phyloP scores from a whole-genome alignment of 768 basidiomycete genomes.

The Daedaleopsis nitida region DNA sequence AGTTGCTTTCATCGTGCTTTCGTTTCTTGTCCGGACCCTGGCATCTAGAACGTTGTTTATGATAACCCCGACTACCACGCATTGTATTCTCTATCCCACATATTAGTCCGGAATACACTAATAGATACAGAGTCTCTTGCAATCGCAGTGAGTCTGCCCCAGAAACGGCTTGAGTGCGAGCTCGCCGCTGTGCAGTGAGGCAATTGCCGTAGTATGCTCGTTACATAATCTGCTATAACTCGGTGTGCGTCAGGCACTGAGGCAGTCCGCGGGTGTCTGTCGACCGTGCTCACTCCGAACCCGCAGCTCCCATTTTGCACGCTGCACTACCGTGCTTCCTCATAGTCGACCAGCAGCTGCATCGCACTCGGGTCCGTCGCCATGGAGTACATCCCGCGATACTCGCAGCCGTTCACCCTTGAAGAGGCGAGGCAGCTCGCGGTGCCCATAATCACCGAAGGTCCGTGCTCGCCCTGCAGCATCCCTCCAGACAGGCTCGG shows the following conservation, averaged over 20 bases:
- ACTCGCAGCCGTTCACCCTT: slow-evolving; percentile 76
- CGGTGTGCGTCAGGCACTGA: not conserved
- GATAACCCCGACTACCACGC: slow-evolving; percentile 8
- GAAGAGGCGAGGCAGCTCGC: slow-evolving; percentile 65
- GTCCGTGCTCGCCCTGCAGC: slow-evolving; percentile 36
- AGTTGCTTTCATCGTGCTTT: slow-evolving; percentile 21
- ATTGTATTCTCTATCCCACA: slow-evolving; percentile 25
- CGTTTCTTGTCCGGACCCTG: slow-evolving; percentile 9
- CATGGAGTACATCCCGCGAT: slow-evolving; percentile 71
- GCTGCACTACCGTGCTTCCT: not conserved
- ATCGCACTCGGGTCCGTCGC: not conserved
- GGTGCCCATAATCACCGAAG: slow-evolving; percentile 69
- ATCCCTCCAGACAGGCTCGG: no score
- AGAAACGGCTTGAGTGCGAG: not conserved
- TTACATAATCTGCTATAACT: slow-evolving; percentile 16
- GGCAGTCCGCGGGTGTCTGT: not conserved
- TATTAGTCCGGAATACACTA: slow-evolving; percentile 15
- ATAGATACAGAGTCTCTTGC: slow-evolving; percentile 1
- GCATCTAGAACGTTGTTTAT: slow-evolving; percentile 10
- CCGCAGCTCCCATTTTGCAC: not conserved
- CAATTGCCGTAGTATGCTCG: slow-evolving; percentile 6
- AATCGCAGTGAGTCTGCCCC: no score
- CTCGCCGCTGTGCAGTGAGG: not conserved
- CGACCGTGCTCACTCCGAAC: not conserved
- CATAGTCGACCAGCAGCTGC: no score